phyloP scores from a whole-genome alignment of 768 basidiomycete species.

The Boletus bicolor region DNA sequence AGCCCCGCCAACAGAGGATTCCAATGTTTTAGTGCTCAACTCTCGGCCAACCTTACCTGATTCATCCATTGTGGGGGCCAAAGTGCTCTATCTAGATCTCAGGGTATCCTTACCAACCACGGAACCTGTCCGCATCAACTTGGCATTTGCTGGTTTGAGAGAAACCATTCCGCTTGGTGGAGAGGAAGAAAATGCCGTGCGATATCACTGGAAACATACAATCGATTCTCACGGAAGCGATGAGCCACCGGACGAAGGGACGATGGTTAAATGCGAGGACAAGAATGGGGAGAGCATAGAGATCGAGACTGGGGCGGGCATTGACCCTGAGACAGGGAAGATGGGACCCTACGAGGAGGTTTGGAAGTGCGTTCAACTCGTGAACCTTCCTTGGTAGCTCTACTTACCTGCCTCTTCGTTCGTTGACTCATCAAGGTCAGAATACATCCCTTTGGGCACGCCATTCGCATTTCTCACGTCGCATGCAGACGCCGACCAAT shows the following conservation, averaged over 20 bases:
- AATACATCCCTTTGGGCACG: constrained; percentile 2
- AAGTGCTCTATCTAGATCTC: constrained; percentile 20
- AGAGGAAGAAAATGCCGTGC: neutral
- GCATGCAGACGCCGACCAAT: constrained; percentile 1
- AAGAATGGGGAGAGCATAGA: constrained; percentile 8
- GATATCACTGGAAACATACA: constrained; percentile 15
- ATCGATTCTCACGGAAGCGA: constrained; percentile 17
- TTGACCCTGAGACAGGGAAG: constrained; percentile 15
- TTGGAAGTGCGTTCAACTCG: constrained; percentile 14
- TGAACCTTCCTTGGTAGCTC: neutral
- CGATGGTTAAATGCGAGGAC: constrained; percentile 1
- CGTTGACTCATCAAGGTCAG: constrained; percentile 2
- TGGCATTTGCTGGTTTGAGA: constrained; percentile 17
- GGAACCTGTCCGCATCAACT: neutral
- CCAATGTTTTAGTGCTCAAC: constrained; percentile 19
- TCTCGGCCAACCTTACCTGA: constrained; percentile 13
- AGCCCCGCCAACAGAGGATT: constrained; percentile 15
- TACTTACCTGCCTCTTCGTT: neutral
- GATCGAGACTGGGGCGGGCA: constrained; percentile 15
- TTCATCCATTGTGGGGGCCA: neutral
- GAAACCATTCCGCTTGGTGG: constrained; percentile 3
- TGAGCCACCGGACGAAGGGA: constrained; percentile 14
- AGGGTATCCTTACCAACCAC: constrained; percentile 7
- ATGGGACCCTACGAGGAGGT: constrained; percentile 19
- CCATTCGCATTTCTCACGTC: constrained; percentile 20